Base-by-base conservation (phyloP, 163 green algal species). In the Chloromonas sp. region DNA sequence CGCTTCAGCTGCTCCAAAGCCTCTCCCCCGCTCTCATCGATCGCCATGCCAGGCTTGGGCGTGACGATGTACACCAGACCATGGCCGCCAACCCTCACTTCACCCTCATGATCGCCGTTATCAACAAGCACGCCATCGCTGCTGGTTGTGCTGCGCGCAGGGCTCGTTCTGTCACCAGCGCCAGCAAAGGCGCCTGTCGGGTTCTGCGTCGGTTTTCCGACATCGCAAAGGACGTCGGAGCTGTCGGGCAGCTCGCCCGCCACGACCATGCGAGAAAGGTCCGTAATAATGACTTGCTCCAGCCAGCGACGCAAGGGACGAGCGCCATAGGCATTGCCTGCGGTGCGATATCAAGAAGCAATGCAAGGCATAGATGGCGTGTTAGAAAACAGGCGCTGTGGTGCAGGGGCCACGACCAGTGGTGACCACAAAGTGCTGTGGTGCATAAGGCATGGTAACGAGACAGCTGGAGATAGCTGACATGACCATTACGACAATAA, bases 281-380 rank as follows among this genome's bases (percentile, higher is more conserved):
- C 88, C 5, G 96, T 98, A 59, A 98, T 91, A 8, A 98, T 85
- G 60, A 90, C 87, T 71, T 97, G 94, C 92, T 98, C 88, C 87
- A 98, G 91, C 93, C 94, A 98, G 36, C 96, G 90, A 11, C 96
- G 91, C 85, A 99, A 91, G 77, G 96, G 96, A 0, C 96, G 90
- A 1, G 96, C 96, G 14, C 96, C 96, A 84, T 96, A 98, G 13
- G 88, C 79, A 2, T 84, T 84, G 60, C 81, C 60, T 60, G 81
- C 61, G 76, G 76, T 71, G 86, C 36, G 88, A 77, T 94, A 89
- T 82, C 91, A 93, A 0, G 82, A 87, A 70, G 3, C n/a, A 62
- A 84, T 59, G 36, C 14, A 66, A 8, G 76, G 36, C 36, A 36
- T 36, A 36, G 36, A 36, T 36, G 36, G 36, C 36, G 36, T 36